Base-by-base conservation (phyloP, 257 asterid species). In the Rubia yunnanensis region DNA sequence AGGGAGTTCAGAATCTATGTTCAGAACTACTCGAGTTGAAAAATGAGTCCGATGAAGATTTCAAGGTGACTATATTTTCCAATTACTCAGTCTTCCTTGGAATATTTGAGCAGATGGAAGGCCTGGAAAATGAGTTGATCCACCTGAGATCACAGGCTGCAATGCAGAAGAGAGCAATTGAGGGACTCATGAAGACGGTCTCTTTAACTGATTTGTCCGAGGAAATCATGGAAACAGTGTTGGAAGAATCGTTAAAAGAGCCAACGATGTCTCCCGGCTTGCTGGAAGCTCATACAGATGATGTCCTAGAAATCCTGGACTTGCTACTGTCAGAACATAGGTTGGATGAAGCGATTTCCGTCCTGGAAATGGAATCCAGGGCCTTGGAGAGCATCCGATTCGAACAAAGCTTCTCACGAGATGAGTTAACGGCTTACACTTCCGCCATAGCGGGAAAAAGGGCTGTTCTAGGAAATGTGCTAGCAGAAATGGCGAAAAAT, bases 1-100 rank as follows among this genome's bases (percentile, higher is more conserved):
- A 87, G 97, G 96, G 96, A 14, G 80, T 90, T 69, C 85, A 77
- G 67, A 87, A 90, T 72, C 84, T 90, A 10, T 90, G 97, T 70
- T 84, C 90, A 49, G 94, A 90, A 77, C 84, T 90, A 68, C 78
- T 87, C 46, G 97, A 90, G 77, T 78, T 90, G 66, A 90, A 84
- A 81, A 73, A 76, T 46, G 92, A 85, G 76, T 79, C 92, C 3
- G 88, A 82, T 71, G 86, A 82, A 73, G 94, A 87, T 71, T 84
- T 90, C 80, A 95, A 77, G 77, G 80, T 77, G 78, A 84, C 72
- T 69, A 76, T 90, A 54, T 81, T 64, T 61, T 74, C 89, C 7
- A 90, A 84, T 69, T 90, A 82, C 73, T 58, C 84, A 5, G 84
- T 78, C 52, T 89, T 89, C 72, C 82, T 87, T 28, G 78, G 96